Evolutionary conservation across 2,329 filamentous ascomycete species (phyloP).

Genomic region (Sporothrix brasiliensis): DNA sequence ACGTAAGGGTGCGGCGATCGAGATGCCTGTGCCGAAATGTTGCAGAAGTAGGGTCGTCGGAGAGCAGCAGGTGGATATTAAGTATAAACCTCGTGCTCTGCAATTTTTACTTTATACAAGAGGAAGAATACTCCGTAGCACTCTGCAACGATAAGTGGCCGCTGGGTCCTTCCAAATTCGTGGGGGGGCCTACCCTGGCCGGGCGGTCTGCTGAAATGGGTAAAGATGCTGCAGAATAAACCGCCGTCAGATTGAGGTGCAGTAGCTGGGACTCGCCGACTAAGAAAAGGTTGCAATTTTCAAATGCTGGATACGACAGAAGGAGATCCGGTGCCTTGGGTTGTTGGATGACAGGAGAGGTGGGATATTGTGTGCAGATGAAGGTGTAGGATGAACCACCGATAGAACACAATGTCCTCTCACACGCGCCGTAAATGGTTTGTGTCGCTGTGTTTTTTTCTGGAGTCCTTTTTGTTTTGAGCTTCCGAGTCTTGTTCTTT

Average conservation of each 20-base stretch:
- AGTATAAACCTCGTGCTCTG: constrained; percentile 27
- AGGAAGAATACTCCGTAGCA: neutral
- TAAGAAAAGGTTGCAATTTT: constrained; percentile 1
- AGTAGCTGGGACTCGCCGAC: constrained; percentile 1
- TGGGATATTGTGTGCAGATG: constrained; percentile 6
- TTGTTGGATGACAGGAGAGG: neutral
- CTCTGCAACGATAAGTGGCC: constrained; percentile 25
- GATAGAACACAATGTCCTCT: neutral
- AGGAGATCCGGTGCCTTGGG: neutral
- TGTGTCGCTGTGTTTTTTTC: neutral
- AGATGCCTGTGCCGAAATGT: constrained; percentile 25
- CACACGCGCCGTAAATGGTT: neutral
- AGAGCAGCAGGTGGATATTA: constrained; percentile 24
- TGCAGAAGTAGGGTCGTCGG: constrained; percentile 24
- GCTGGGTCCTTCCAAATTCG: constrained; percentile 20
- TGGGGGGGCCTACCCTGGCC: constrained; percentile 21
- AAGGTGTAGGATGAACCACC: constrained; percentile 11
- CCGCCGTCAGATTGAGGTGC: constrained; percentile 9
- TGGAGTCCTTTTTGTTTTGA: neutral
- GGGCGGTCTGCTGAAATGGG: constrained; percentile 17
- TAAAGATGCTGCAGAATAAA: constrained; percentile 15
- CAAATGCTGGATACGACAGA: constrained; percentile 12
- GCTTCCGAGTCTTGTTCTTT: too few species aligned
- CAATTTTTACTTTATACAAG: constrained; percentile 12
- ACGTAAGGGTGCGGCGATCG: constrained; percentile 7